Conservation (phyloP, 768 basidiomycete genomes). For the Leccinellum rugosiceps region DNA sequence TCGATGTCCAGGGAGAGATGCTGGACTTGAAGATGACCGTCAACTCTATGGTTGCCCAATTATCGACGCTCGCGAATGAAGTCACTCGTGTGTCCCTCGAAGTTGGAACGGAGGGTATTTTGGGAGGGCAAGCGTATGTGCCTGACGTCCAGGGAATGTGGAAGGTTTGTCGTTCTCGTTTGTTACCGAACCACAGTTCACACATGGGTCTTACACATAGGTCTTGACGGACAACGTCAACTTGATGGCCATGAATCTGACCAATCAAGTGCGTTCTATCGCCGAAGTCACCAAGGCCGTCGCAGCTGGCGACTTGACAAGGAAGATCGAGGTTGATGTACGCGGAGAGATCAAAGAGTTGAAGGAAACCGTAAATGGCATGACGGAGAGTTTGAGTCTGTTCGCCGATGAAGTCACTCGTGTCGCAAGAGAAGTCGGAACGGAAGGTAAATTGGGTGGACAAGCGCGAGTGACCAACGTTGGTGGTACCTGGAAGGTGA, state of each 20-base stretch:
- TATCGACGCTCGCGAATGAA: slow-evolving; percentile 72
- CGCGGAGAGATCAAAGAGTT: slow-evolving; percentile 88
- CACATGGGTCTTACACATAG: slow-evolving; percentile 23
- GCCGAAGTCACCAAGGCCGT: slow-evolving; percentile 95
- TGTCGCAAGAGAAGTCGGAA: slow-evolving; percentile 95
- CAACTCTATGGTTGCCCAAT: slow-evolving; percentile 72
- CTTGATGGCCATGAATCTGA: slow-evolving; percentile 86
- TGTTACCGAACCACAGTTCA: slow-evolving; percentile 14
- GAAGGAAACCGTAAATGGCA: slow-evolving; percentile 92
- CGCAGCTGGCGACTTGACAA: slow-evolving; percentile 87
- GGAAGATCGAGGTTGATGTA: slow-evolving; percentile 90
- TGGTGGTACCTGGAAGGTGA: slow-evolving; percentile 90
- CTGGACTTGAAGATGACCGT: slow-evolving; percentile 79
- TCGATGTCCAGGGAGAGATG: slow-evolving; percentile 95
- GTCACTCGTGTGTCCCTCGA: slow-evolving; percentile 92
- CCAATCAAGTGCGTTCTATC: slow-evolving; percentile 85
- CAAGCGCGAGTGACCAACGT: slow-evolving; percentile 93
- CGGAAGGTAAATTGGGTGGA: slow-evolving; percentile 91
- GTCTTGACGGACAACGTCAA: slow-evolving; percentile 79
- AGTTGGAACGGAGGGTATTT: slow-evolving; percentile 88
- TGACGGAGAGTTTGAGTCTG: slow-evolving; percentile 84
- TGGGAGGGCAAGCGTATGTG: slow-evolving; percentile 90
- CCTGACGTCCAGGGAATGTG: slow-evolving; percentile 94
- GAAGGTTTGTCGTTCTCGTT: slow-evolving; percentile 53
- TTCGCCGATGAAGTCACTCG: slow-evolving; percentile 83